Evolutionary conservation across 768 basidiomycete genomes (phyloP), one percentile per base, ranked within the genome.

Genomic region (Udeniomyces megalosporus): DNA sequence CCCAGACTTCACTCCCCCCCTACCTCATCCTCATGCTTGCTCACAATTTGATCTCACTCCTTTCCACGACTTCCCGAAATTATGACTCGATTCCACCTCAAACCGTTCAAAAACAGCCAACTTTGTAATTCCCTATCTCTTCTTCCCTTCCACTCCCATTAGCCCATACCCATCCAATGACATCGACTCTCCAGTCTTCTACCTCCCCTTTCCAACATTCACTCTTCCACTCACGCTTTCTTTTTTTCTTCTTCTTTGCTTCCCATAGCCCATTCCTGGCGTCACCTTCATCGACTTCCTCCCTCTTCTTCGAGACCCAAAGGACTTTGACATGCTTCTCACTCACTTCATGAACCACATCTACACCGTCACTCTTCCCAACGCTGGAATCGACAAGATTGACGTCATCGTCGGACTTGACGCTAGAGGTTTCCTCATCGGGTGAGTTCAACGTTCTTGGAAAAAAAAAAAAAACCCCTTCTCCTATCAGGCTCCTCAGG

Each of bases 351-450:
- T 87, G 57, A 80, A 92, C 74, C 93, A 86, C 70, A 76, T 97
- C 71, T 84, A 84, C 58, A 88, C 87, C 28, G 47, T 61, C 7
- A 88, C 85, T 8, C 77, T 91, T 67, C 79, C 80, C 24, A 76
- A 75, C 51, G 80, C 79, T 66, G 60, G 51, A 3, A 22, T 60
- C 45, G 46, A 42, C 29, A 89, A 84, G 73, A 80, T 92, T 67
- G 93, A 99, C 73, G 86, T 88, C 57, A 80, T 99, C 67, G 89
- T 99, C 60, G 95, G 88, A 34, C 80, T 99, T 48, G 95, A 99
- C 73, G 93, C 93, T 26, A 80, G 95, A 60, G 95, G 95, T 15
- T 99, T 99, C 77, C 80, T 99, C 55, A 74, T 99, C 11, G 95
- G 92, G 1, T 61, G 51, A 61, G 60, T 38, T 20, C 31, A 2